Base-by-base conservation (phyloP, 768 basidiomycete genomes). In the Gloeostereum incarnatum region DNA sequence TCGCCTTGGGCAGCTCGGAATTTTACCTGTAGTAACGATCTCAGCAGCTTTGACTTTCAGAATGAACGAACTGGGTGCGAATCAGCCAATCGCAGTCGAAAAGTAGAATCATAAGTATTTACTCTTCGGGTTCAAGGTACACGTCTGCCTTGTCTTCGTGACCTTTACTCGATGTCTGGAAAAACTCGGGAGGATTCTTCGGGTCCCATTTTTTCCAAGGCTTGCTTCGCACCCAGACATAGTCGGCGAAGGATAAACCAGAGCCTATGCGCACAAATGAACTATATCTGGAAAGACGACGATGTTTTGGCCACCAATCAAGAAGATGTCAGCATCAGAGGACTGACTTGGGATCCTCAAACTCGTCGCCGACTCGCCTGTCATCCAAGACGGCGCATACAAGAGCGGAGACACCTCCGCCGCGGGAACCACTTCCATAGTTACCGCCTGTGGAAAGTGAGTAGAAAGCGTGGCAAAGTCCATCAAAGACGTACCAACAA, bases 11-110 rank as follows among this genome's bases (percentile, higher is more conserved):
- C 20, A 13, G 19, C 7, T 16, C 21, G 25, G n/a, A 22, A n/a
- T 6, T 46, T 45, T 41, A 82, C 90, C 83, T 31, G 87, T 72
- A 7, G 69, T 61, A 2, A 78, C 78, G 37, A 98, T 88, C 54
- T 97, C 92, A 0, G 93, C 87, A 0, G 89, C 94, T 59, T 98
- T 98, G 40, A 98, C 75, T 49, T 85, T 85, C 47, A 98, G 43
- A 24, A 97, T 83, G 57, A 99, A 98, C 0, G 94, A 96, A 48
- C 93, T 96, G 43, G 35, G 14, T 34, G 22, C 33, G n/a, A 25
- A 25, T 18, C 36, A 39, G 22, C 18, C 31, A 13, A 21, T 5
- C 10, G 35, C 36, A n/a, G 9, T 8, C 8, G 23, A 38, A 16
- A 35, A 26, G 4, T 19, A 14, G 33, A 34, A 34, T n/a, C n/a